Evolutionary conservation across 1,284 basidiomycete genomes (phyloP).

Genomic region (Sporisorium graminicola): DNA sequence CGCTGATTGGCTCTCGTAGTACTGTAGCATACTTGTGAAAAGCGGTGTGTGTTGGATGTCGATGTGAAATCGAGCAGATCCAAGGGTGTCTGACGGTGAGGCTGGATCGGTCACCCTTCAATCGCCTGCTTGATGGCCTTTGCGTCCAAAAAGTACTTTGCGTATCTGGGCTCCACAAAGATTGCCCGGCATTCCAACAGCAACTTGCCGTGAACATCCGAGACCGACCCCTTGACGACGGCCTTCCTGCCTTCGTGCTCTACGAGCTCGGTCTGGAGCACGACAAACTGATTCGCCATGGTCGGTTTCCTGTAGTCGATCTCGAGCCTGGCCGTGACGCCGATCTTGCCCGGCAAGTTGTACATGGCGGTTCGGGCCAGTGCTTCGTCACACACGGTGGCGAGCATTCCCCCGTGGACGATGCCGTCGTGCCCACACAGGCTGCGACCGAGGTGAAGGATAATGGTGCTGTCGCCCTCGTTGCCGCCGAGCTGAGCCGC

Average conservation of each 20-base stretch:
- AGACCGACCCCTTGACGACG: slow-evolving; percentile 78
- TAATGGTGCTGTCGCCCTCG: slow-evolving; percentile 69
- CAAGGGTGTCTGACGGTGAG: too few relatives aligned
- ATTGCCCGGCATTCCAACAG: slow-evolving; percentile 83
- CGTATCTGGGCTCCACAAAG: slow-evolving; percentile 87
- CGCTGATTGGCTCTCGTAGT: not conserved
- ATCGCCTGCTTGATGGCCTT: slow-evolving; percentile 74
- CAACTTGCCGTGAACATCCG: slow-evolving; percentile 82
- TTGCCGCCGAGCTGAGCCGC: slow-evolving; percentile 55
- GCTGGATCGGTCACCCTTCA: slow-evolving; percentile 51
- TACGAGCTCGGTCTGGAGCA: slow-evolving; percentile 77
- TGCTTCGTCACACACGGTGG: slow-evolving; percentile 89
- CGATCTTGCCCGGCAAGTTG: slow-evolving; percentile 83
- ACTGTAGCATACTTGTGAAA: not conserved
- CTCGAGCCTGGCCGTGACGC: slow-evolving; percentile 81
- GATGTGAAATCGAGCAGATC: too few relatives aligned
- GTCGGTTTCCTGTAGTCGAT: slow-evolving; percentile 69
- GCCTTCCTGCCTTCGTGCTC: slow-evolving; percentile 82
- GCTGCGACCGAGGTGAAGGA: slow-evolving; percentile 85
- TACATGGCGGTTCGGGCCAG: slow-evolving; percentile 78
- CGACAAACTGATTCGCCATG: slow-evolving; percentile 71
- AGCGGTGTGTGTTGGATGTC: too few relatives aligned
- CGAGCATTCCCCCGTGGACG: slow-evolving; percentile 90
- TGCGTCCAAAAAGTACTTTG: slow-evolving; percentile 77
- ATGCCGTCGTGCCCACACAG: slow-evolving; percentile 93